Base-by-base conservation (phyloP, 2,329 filamentous ascomycete species). In the Hypoxylon sp. region DNA sequence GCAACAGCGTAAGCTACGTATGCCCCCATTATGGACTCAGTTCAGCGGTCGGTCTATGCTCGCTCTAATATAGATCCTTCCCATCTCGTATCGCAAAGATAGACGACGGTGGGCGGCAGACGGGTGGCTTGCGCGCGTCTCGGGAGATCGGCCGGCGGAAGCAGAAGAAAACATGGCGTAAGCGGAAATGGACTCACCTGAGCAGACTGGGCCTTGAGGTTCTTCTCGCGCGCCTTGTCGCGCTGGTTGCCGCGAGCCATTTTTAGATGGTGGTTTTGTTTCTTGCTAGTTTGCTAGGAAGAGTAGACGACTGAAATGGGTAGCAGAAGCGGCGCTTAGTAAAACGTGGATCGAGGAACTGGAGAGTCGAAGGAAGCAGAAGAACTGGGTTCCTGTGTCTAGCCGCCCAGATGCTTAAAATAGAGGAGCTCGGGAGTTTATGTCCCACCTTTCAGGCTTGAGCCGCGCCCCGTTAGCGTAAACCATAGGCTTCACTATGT, bases 161-260 rank as follows among this genome's bases (percentile, higher is more conserved):
- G 20, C 11, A 19, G 28, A 28, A 17, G 17, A 44, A 11, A 37
- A 19, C n/a, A n/a, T 22, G 19, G 22, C 17, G 62, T 62, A 51
- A 58, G 55, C 55, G 28, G 26, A 41, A 41, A 41, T 63, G 52
- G 49, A 55, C 59, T 69, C 81, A 93, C 91, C 81, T 84, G 72
- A 52, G 78, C 75, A 51, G 87, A 82, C 75, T 84, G 78, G 74
- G 89, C 88, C 84, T 96, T 94, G 75, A 89, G 86, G 79, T 88
- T 92, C 82, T 94, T 95, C 81, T 94, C 91, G 67, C 94, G 91
- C 73, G 91, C 91, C 83, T 94, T 93, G 68, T 98, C 94, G 75
- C 94, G 91, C 85, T 98, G 94, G 80, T 98, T 98, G 72, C 94
- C 94, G 79, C 94, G 92, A 72, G 94, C 89, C 94, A 98, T 98